Evolutionary conservation across 805 yeast species (phyloP), one percentile per base, ranked within the genome.

Genomic region (Lachancea meyersii): DNA sequence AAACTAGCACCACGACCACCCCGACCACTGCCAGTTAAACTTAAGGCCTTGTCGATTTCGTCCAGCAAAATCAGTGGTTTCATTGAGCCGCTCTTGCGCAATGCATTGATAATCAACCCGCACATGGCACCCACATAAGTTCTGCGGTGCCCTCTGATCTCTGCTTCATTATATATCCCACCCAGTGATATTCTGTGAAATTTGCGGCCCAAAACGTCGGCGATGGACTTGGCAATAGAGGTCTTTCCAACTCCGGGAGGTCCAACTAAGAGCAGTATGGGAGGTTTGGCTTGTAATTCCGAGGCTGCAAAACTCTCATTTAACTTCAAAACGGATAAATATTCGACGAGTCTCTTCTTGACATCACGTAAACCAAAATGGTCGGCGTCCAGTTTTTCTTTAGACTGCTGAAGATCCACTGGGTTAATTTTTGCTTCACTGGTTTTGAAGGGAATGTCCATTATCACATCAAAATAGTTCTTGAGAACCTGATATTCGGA

Each of bases 231-330:
- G 4, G 95, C 95, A 44, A 87, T 68, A 1, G 93, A 82, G 0
- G 96, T 87, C 60, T 87, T 87, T 22, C 96, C 96, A 11, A 86
- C 93, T 28, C 96, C 96, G 0, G 96, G 96, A 9, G 96, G 96
- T 0, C 96, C 96, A 5, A 86, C 86, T 44, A 87, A 71, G 61
- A 87, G 69, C 32, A 87, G 62, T 34, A 87, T 86, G 5, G 96
- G 96, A 1, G 94, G 76, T 54, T 68, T 71, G 3, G 62, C 16
- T 34, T 20, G 26, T 38, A 31, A 22, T 26, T 13, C 32, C n/a
- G 23, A 8, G 10, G 10, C 19, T 28, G 41, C 49, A 23, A 51
- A 50, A 14, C 41, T 42, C 24, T 53, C 55, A 18, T 62, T 61
- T 32, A 88, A 69, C 48, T 83, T 82, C 48, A 86, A 64, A 5